Conservation (phyloP, 2,329 filamentous ascomycete genomes). For the Pseudocercospora pini-densiflorae region DNA sequence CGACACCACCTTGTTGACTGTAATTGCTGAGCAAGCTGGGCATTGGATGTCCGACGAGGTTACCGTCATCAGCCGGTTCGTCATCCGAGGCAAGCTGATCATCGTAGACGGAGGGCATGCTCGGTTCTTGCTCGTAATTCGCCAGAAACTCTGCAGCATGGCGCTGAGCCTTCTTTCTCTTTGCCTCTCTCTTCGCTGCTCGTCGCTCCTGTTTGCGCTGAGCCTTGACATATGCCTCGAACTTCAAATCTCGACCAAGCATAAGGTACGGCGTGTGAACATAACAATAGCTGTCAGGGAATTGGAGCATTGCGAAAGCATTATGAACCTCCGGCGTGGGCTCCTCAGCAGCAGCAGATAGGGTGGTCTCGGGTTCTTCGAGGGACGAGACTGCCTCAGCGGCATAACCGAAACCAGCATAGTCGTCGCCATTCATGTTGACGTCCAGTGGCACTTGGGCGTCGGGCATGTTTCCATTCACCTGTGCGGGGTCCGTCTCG, state of each 20-base stretch:
- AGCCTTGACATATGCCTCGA: constrained; percentile 23
- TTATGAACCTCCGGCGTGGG: constrained; percentile 13
- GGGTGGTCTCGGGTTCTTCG: constrained; percentile 6
- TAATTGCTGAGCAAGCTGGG: constrained; percentile 36
- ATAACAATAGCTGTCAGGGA: constrained; percentile 76
- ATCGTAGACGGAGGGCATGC: constrained; percentile 34
- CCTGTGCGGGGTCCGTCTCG: background rate
- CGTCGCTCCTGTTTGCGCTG: constrained; percentile 10
- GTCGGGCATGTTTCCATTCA: background rate
- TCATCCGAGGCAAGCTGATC: constrained; percentile 23
- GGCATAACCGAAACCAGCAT: background rate
- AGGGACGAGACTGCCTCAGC: constrained; percentile 7
- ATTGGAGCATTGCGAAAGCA: constrained; percentile 70
- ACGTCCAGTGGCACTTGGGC: background rate
- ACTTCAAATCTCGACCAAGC: constrained; percentile 66
- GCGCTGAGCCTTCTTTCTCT: background rate
- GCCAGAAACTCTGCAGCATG: constrained; percentile 26
- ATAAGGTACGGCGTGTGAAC: constrained; percentile 76
- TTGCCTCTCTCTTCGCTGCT: constrained; percentile 9
- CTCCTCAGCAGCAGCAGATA: constrained; percentile 20
- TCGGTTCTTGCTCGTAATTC: constrained; percentile 36
- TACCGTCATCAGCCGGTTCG: constrained; percentile 22
- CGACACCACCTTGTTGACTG: constrained; percentile 40
- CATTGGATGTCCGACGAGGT: constrained; percentile 37
- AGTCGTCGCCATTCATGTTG: background rate